These are phyloP conservation scores for Diaporthe velutina DNA, from an alignment of 2,329 filamentous ascomycete species.

Conservation along the genomic window DNA sequence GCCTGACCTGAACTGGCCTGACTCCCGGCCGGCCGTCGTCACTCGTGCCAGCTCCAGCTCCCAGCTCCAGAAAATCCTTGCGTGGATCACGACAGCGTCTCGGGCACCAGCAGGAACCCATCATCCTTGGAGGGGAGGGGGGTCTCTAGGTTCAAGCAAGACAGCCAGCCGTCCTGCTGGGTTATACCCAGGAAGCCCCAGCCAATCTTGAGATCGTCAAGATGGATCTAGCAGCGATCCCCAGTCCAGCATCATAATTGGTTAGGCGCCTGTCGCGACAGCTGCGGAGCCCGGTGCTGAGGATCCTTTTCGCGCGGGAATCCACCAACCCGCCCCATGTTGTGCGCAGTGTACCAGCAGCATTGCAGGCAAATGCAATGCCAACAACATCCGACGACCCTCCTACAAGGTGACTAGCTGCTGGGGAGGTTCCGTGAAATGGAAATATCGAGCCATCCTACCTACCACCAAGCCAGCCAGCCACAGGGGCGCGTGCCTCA, in stretches of 20 bases:
- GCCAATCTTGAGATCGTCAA: constrained; percentile 37
- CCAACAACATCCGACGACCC: constrained; percentile 14
- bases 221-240: constrained; percentile 39
- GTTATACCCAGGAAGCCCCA: constrained; percentile 25
- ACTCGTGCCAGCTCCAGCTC: constrained; percentile 21
- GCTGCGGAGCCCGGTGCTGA: constrained; percentile 28
- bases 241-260: constrained; percentile 35
- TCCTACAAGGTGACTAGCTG: not conserved
- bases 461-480: not conserved
- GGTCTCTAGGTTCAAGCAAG: constrained; percentile 27
- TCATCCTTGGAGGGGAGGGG: not conserved
- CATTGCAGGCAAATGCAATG: constrained; percentile 3
- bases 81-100: constrained; percentile 29
- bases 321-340: constrained; percentile 12
- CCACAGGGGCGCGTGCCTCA: constrained; percentile 5
- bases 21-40: constrained; percentile 3
- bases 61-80: constrained; percentile 30
- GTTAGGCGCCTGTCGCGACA: constrained; percentile 39
- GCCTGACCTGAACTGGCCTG: not conserved
- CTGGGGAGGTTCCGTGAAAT: not conserved
- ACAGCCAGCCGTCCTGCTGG: constrained; percentile 20
- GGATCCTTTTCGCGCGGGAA: constrained; percentile 21
- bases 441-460: constrained; percentile 5
- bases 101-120: constrained; percentile 30
- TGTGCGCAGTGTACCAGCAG: not conserved